These are phyloP conservation scores for Hypholoma sublateritium DNA, from an alignment of 768 basidiomycete species.

Conservation along the genomic window DNA sequence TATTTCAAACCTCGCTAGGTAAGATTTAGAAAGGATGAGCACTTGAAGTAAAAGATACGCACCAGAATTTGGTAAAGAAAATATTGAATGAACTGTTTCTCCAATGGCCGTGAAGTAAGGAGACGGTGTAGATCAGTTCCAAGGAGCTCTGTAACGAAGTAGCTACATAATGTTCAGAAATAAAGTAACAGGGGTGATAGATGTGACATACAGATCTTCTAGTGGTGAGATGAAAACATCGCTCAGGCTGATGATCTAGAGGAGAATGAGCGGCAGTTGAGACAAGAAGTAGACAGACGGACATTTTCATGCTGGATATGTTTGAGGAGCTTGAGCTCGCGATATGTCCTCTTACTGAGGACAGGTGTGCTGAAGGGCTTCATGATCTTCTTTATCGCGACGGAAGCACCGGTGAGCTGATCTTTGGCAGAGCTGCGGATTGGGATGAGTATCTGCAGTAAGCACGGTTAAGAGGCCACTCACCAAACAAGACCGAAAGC, in stretches of 20 bases:
- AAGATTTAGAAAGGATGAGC: constrained; percentile 4
- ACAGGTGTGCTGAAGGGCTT: constrained; percentile 99
- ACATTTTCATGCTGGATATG: constrained; percentile 99
- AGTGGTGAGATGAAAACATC: constrained; percentile 99
- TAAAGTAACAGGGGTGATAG: not conserved
- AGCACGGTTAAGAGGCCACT: constrained; percentile 19
- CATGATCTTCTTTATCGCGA: constrained; percentile 99
- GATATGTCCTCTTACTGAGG: constrained; percentile 95
- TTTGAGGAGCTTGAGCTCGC: constrained; percentile 97
- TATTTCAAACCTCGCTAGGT: constrained; percentile 94
- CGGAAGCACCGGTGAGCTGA: constrained; percentile 89
- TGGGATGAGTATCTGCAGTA: constrained; percentile 3
- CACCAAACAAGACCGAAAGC: constrained; percentile 99
- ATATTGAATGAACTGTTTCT: constrained; percentile 99
- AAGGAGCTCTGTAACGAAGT: constrained; percentile 98
- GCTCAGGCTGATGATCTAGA: constrained; percentile 94
- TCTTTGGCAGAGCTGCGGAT: constrained; percentile 82
- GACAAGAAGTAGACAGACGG: constrained; percentile 22
- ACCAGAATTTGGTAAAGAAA: constrained; percentile 99
- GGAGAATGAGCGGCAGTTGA: not conserved
- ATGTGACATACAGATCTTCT: constrained; percentile 80
- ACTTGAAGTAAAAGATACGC: constrained; percentile 24
- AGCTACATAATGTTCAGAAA: constrained; percentile 47
- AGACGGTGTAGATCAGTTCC: constrained; percentile 98
- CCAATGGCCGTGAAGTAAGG: constrained; percentile 92